These are phyloP conservation scores for Rhodosporidiobolus sp. DNA, from an alignment of 768 basidiomycete species.

Conservation along the genomic window DNA sequence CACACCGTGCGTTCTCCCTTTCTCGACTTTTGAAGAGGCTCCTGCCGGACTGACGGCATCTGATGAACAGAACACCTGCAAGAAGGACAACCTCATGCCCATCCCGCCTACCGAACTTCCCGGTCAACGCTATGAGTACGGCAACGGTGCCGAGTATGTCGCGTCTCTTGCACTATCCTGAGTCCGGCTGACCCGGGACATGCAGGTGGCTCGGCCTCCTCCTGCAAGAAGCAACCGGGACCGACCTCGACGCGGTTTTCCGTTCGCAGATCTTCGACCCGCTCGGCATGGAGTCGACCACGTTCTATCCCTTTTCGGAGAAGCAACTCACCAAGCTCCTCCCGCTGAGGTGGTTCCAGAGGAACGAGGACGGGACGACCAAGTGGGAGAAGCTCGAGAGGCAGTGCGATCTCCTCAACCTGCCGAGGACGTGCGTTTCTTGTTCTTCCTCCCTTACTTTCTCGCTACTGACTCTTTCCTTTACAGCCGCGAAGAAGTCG, in stretches of 20 bases:
- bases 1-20: background rate
- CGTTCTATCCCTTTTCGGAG: slow-evolving; percentile 7
- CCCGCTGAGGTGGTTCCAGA: background rate
- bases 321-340: background rate
- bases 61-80: background rate
- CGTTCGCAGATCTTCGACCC: slow-evolving; percentile 6
- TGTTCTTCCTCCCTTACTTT: background rate
- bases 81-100: slow-evolving; percentile 10
- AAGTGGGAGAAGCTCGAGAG: background rate
- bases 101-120: slow-evolving; percentile 1
- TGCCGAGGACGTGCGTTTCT: background rate
- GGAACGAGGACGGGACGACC: background rate
- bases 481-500: background rate
- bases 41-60: no score
- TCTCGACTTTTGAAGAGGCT: background rate
- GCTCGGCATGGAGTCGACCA: slow-evolving; percentile 4
- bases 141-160: slow-evolving; percentile 3
- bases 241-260: background rate
- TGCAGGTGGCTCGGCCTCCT: slow-evolving; percentile 13
- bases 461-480: background rate
- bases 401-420: background rate
- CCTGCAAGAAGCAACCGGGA: slow-evolving; percentile 8
- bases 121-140: background rate
- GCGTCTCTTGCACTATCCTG: no score
- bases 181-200: no score